Conservation (phyloP, 176 grass and related monocot genomes). For the Musa troglodytarum region DNA sequence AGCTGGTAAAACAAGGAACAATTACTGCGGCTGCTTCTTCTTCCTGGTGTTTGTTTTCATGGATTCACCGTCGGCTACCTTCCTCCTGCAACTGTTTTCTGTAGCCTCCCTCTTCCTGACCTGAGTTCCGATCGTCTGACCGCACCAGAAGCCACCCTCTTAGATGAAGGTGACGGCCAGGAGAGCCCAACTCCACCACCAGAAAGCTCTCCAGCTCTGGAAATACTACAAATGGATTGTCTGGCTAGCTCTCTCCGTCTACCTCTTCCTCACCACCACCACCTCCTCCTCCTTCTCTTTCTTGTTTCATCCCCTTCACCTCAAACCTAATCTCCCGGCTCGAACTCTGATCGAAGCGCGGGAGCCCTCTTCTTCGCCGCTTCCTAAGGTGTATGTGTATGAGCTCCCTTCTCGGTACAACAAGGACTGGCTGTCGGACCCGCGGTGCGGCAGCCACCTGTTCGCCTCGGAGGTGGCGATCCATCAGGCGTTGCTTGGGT, state of each 20-base stretch:
- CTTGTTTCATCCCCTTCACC: conserved; percentile 12
- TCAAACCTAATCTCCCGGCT: conserved; percentile 12
- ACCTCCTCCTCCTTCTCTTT: conserved; percentile 25
- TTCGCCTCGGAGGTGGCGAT: conserved; percentile 84
- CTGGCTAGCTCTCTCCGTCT: conserved; percentile 44
- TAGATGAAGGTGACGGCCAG: conserved; percentile 21
- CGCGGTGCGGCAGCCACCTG: conserved; percentile 58
- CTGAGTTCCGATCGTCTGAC: conserved; percentile 8
- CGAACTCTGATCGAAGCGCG: conserved; percentile 16
- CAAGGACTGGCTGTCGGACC: conserved; percentile 42
- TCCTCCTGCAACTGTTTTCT: too few relatives aligned
- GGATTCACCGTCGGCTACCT: too few relatives aligned
- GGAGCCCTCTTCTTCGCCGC: conserved; percentile 17
- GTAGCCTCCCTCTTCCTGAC: background rate
- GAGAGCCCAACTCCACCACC: conserved; percentile 23
- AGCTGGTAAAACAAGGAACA: too few relatives aligned
- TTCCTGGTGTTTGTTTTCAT: too few relatives aligned
- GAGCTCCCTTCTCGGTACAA: conserved; percentile 67
- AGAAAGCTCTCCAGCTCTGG: conserved; percentile 22
- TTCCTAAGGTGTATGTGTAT: conserved; percentile 70
- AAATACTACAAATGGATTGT: conserved; percentile 46
- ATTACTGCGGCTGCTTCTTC: too few relatives aligned
- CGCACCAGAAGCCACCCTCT: background rate
- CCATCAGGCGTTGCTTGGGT: conserved; percentile 56
- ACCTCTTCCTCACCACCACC: conserved; percentile 38